Base-by-base conservation (phyloP, 2,329 filamentous ascomycete species). In the Phyllosticta capitalensis region DNA sequence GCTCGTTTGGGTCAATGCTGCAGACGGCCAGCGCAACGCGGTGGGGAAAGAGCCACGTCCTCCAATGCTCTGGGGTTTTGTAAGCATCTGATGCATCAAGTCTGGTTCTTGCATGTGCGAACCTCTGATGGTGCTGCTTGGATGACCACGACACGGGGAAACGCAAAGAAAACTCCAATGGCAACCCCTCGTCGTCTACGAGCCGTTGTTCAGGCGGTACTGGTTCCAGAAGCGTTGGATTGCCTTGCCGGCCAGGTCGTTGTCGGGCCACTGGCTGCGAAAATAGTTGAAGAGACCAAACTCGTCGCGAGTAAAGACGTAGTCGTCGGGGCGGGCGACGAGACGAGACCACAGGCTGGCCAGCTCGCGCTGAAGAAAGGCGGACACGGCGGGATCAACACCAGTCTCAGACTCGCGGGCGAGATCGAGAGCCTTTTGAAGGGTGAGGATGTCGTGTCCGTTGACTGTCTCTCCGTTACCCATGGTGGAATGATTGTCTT, bases 261-360 rank as follows among this genome's bases (percentile, higher is more conserved):
- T 75, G 61, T 82, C 81, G 28, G 76, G 71, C 68, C 87, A 90
- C 9, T 86, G 82, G 63, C 81, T 74, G 63, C 88, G 86, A 72
- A 88, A 92, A 73, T 87, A 92, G 77, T 94, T 95, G 82, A 95
- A 91, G 62, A 95, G 80, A 58, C 88, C 84, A 68, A 94, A 95
- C 74, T 95, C 90, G 72, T 90, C 84, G 63, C 81, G 78, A 33
- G 78, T 84, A 77, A 95, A 84, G 64, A 94, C 73, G 72, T 92
- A 95, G n/a, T 78, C 77, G 55, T 81, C 74, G 1, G 88, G 88
- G 30, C 86, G 76, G 3, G 78, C 76, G 66, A 85, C 75, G 60
- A 95, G 80, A 65, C 83, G 85, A 51, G 69, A 70, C 88, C 89
- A 92, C 63, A 92, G 82, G 63, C 81, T 77, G 1, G 74, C 68